Base-by-base conservation (phyloP, 495 filamentous ascomycete species). In the Daldinia concentrica region DNA sequence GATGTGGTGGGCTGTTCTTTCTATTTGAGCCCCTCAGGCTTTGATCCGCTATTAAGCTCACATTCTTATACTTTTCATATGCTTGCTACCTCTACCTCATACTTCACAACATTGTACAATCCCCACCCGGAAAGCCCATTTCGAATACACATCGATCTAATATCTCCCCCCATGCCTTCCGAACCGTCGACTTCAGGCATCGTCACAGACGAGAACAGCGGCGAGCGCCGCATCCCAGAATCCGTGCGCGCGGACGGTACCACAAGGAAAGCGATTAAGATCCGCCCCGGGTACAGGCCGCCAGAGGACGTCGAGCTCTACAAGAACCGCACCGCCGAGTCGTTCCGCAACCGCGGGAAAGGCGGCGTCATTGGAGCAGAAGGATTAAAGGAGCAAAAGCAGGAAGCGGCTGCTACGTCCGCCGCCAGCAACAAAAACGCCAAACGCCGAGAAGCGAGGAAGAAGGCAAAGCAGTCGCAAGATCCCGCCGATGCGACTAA, bases 261-360 rank as follows among this genome's bases (percentile, higher is more conserved):
- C 19, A 91, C 90, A 15, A 86, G 96, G 32, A 94, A 91, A 73
- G 96, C 97, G 75, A 98, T 97, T 61, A 92, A 92, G 69, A 92
- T 99, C 45, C 89, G 93, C 3, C 94, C 95, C 12, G 96, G 96
- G 52, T 99, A 98, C 80, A 88, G 88, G 36, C 96, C 96, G 0
- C 95, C 95, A 2, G 96, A 99, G 79, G 96, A 99, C 80, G 92
- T 98, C 64, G 93, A 98, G 76, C 83, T 97, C 37, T 99, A 98
- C 86, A 95, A 92, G 84, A 98, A 97, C 81, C 89, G 91, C 45
- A 92, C 90, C 5, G 94, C 94, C 26, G 92, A 95, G 71, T 89
- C 87, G 41, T 97, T 92, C 84, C 95, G 93, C 80, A 93, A 85
- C 72, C 88, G 94, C 19, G 92, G 90, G 12, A 91, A 85, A 66